Conservation (phyloP, 2,329 filamentous ascomycete species). For the Elsinoe perseae region DNA sequence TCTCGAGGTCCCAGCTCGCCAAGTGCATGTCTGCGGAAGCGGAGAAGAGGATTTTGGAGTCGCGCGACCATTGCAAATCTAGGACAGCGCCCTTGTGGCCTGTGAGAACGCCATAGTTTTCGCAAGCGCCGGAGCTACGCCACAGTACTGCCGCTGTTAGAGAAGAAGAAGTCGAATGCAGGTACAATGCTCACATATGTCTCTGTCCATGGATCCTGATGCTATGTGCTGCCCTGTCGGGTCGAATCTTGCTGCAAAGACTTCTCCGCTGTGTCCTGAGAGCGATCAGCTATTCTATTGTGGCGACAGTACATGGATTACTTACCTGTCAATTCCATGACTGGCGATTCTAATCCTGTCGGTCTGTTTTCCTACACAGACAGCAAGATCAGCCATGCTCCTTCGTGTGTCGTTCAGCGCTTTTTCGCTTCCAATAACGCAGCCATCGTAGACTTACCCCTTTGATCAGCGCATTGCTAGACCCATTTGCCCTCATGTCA, state of each 20-base stretch:
- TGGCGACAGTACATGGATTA: neutral
- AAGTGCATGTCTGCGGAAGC: conserved; percentile 90
- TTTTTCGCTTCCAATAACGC: conserved; percentile 23
- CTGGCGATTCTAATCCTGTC: conserved; percentile 75
- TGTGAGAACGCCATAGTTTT: conserved; percentile 83
- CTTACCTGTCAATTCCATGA: conserved; percentile 84
- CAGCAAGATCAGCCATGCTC: conserved; percentile 27
- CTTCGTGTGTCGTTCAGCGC: conserved; percentile 17
- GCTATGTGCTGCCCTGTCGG: conserved; percentile 81
- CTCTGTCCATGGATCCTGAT: conserved; percentile 90
- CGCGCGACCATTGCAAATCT: conserved; percentile 93
- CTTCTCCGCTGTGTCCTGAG: conserved; percentile 64
- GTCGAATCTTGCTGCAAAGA: conserved; percentile 87
- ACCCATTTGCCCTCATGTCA: conserved; percentile 48
- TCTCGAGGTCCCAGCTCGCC: conserved; percentile 90
- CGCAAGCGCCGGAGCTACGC: conserved; percentile 85
- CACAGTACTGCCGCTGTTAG: conserved; percentile 64
- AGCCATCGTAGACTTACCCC: conserved; percentile 49
- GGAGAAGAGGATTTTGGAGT: conserved; percentile 83
- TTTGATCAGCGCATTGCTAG: conserved; percentile 57
- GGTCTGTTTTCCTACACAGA: conserved; percentile 61
- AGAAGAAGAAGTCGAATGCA: neutral
- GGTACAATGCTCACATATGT: conserved; percentile 57
- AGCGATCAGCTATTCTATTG: conserved; percentile 17
- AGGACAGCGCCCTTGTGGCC: conserved; percentile 88